phyloP scores from a whole-genome alignment of 2,329 filamentous ascomycete species.

The Volutella citrinella region DNA sequence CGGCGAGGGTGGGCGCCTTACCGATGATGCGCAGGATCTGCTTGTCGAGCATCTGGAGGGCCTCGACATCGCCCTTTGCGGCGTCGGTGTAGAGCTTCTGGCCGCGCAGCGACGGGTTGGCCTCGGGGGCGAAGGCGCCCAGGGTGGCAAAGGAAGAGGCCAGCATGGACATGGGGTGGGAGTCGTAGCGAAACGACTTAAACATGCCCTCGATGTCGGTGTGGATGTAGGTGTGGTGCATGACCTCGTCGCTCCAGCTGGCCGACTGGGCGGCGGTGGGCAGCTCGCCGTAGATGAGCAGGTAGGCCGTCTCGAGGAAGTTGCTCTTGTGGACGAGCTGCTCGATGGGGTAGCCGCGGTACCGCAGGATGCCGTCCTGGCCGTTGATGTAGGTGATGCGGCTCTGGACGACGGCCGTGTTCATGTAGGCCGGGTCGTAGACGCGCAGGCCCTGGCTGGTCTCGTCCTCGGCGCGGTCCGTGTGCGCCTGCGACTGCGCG shows the following conservation, averaged over 20 bases:
- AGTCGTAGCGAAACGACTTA: conserved; percentile 50
- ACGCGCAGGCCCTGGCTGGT: conserved; percentile 47
- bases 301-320: conserved; percentile 48
- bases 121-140: conserved; percentile 47
- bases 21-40: conserved; percentile 51
- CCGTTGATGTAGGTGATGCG: conserved; percentile 53
- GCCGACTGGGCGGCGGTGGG: conserved; percentile 40
- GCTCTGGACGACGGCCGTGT: conserved; percentile 48
- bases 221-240: conserved; percentile 50
- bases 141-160: conserved; percentile 48
- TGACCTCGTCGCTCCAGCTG: conserved; percentile 45
- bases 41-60: conserved; percentile 45
- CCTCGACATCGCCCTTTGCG: conserved; percentile 37
- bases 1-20: conserved; percentile 48
- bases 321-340: conserved; percentile 47
- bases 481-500: too few relatives aligned
- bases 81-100: conserved; percentile 49
- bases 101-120: conserved; percentile 47
- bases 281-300: conserved; percentile 51
- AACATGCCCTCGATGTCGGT: conserved; percentile 48
- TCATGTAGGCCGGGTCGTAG: conserved; percentile 52
- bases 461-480: conserved; percentile 43
- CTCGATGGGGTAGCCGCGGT: conserved; percentile 51
- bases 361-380: conserved; percentile 47
- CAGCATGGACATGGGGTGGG: conserved; percentile 51